Base-by-base conservation (phyloP, 1,284 basidiomycete genomes). In the Xerocomus amazonicus region DNA sequence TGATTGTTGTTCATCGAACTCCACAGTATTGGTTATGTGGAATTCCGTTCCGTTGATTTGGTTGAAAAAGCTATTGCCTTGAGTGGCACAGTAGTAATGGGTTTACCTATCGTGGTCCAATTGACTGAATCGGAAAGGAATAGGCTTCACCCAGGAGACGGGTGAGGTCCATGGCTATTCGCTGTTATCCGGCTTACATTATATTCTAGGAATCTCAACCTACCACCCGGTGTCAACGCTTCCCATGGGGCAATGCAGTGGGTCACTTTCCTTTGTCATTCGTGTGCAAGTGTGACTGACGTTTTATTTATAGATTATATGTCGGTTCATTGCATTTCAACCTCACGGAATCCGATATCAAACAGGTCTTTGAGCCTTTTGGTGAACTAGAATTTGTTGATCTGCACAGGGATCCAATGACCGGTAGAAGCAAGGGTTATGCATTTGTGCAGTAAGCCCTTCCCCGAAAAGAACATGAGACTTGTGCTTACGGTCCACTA, bases 301-400 rank as follows among this genome's bases (percentile, higher is more conserved):
- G 59, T 23, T 31, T 50, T 37, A 51, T 55, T 45, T 53, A 26
- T 54, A 92, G 95, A 68, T 82, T 99, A 65, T 99, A 97, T 68
- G 92, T 99, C 65, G 93, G 95, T 54, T 96, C 92, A 55, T 75
- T 99, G 42, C 92, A 97, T 70, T 97, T 96, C 77, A 94, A 93
- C 70, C 85, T 99, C 56, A 92, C 90, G 45, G 90, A 95, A 70
- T 88, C 92, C 59, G 95, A 99, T 76, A 89, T 99, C 71, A 91
- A 89, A 70, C 90, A 97, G 78, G 96, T 99, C 58, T 99, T 99
- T 70, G 93, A 96, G 67, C 94, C 96, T 4, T 99, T 99, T 69
- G 96, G 96, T 59, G 90, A 92, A 70, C 80, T 99, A 59, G 95
- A 96, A 70, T 96, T 96, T 73, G 95, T 99, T 65, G 96, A 99